Evolutionary conservation across 148 eudicot genomes (phyloP).

Genomic region (Persicaria maculosa): DNA sequence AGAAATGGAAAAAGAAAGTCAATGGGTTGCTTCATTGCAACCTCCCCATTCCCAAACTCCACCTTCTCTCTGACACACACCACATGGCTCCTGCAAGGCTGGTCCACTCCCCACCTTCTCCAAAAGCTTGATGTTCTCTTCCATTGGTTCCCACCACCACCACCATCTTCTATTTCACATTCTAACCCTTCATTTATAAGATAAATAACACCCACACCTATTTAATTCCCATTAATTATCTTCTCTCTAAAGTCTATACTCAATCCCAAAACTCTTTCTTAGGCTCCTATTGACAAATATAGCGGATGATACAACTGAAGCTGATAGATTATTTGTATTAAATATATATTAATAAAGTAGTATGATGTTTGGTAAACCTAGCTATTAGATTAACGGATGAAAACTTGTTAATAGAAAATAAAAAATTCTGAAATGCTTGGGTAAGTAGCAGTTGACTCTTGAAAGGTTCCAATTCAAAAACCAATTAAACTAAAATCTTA

Average conservation of each 20-base stretch:
- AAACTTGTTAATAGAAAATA: too few relatives aligned
- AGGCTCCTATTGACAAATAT: too few relatives aligned
- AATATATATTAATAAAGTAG: too few relatives aligned
- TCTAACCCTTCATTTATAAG: neutral
- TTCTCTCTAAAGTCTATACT: neutral
- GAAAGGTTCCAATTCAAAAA: too few relatives aligned
- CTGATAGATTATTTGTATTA: too few relatives aligned
- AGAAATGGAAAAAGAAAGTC: neutral
- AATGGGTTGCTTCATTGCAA: neutral
- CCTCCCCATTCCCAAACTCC: neutral
- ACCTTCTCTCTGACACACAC: slow-evolving; percentile 8
- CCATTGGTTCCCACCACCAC: slow-evolving; percentile 1
- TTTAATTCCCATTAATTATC: neutral
- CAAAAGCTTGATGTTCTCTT: neutral
- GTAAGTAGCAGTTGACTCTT: too few relatives aligned
- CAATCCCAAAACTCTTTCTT: too few relatives aligned
- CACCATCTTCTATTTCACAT: neutral
- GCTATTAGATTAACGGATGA: too few relatives aligned
- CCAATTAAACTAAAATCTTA: too few relatives aligned
- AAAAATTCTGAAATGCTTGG: too few relatives aligned
- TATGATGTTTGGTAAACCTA: too few relatives aligned
- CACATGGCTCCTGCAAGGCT: slow-evolving; percentile 10
- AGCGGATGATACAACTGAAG: too few relatives aligned
- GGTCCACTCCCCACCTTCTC: neutral
- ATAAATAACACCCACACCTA: neutral